Conservation (phyloP, 106 monocot species). For the Narthecium ossifragum region DNA sequence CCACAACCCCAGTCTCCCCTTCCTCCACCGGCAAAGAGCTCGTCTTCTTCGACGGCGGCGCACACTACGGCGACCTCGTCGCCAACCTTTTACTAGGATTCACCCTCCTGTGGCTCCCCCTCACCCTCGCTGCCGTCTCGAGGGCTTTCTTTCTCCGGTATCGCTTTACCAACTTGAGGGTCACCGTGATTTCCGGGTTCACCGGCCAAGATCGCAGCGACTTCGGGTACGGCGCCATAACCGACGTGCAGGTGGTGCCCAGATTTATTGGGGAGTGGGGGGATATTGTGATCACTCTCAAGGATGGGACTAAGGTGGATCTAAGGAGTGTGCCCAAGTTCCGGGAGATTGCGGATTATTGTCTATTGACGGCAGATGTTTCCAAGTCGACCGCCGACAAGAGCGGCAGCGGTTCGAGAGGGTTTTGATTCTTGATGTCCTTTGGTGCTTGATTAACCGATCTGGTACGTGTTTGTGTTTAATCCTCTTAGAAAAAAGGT, state of each 20-base stretch:
- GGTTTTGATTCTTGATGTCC: constrained; percentile 36
- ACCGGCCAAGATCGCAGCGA: constrained; percentile 70
- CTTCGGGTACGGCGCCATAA: constrained; percentile 42
- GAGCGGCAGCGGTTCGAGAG: constrained; percentile 15
- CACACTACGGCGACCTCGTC: constrained; percentile 70
- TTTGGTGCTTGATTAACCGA: too few species aligned
- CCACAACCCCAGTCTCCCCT: constrained; percentile 1
- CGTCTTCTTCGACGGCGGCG: constrained; percentile 76
- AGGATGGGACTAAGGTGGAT: constrained; percentile 73
- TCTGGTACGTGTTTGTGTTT: not conserved
- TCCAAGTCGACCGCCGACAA: constrained; percentile 4
- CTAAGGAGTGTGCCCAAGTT: constrained; percentile 75
- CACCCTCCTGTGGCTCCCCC: constrained; percentile 70
- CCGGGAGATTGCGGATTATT: constrained; percentile 66
- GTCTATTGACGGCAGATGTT: constrained; percentile 37
- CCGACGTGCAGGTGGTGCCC: constrained; percentile 62
- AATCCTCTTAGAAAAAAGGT: not conserved
- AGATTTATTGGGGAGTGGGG: constrained; percentile 79
- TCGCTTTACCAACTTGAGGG: constrained; percentile 61
- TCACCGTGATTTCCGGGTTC: constrained; percentile 61
- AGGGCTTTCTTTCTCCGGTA: constrained; percentile 75
- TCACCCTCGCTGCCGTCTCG: constrained; percentile 66
- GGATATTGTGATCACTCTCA: constrained; percentile 67
- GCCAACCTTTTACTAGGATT: constrained; percentile 65
- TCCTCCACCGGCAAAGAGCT: constrained; percentile 18